Evolutionary conservation across 495 filamentous ascomycete genomes (phyloP).

Genomic region (Penicillium simplicissimum): DNA sequence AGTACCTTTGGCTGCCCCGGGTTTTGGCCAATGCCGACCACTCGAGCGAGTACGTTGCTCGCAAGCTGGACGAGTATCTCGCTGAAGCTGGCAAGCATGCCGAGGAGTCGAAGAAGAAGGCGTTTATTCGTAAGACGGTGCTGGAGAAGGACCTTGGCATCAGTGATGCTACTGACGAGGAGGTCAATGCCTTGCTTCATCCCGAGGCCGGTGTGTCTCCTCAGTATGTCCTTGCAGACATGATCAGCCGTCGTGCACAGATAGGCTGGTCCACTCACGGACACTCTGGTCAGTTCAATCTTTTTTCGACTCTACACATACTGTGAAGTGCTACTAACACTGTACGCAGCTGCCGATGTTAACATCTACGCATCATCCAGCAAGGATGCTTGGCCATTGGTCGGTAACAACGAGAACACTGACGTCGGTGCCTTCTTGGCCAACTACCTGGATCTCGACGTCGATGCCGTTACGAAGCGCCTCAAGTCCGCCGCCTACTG

Average conservation of each 20-base stretch:
- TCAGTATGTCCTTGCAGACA: conserved; percentile 70
- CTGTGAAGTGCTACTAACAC: conserved; percentile 18
- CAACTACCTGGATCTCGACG: conserved; percentile 76
- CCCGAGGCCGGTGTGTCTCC: conserved; percentile 44
- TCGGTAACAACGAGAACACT: conserved; percentile 93
- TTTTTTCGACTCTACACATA: neutral
- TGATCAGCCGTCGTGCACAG: conserved; percentile 83
- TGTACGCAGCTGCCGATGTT: conserved; percentile 67
- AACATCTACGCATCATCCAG: conserved; percentile 77
- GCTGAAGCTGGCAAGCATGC: conserved; percentile 25
- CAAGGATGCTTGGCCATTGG: conserved; percentile 50
- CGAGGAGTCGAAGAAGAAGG: conserved; percentile 27
- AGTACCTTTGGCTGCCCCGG: conserved; percentile 85
- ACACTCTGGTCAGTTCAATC: conserved; percentile 60
- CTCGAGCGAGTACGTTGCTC: conserved; percentile 68
- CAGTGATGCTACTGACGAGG: conserved; percentile 66
- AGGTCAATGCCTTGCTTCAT: conserved; percentile 66
- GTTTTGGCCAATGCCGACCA: conserved; percentile 80
- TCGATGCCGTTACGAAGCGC: conserved; percentile 71
- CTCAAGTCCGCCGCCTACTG: conserved; percentile 57
- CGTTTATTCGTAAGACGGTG: conserved; percentile 61
- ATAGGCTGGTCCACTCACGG: conserved; percentile 92
- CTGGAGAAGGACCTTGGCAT: conserved; percentile 73
- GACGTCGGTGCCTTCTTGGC: conserved; percentile 81
- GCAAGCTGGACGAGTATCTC: conserved; percentile 60